Conservation (phyloP, 805 yeast genomes). For the Candida nanaspora region DNA sequence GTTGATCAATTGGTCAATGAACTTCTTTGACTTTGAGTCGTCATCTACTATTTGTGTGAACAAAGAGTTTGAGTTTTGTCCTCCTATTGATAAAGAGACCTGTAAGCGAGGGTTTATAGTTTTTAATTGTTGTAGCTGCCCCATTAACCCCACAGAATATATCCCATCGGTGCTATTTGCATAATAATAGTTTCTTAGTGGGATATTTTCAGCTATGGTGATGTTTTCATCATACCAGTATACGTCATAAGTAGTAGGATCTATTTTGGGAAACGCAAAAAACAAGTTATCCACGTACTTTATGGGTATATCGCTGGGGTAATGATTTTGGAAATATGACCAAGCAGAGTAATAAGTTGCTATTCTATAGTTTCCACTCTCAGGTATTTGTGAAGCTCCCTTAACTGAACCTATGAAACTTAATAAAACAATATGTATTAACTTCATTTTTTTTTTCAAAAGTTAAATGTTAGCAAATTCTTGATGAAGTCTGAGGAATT, state of each 20-base stretch:
- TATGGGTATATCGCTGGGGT: slow-evolving; percentile 56
- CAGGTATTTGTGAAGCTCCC: background rate
- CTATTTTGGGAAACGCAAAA: slow-evolving; percentile 69
- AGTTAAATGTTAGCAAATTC: too few species aligned
- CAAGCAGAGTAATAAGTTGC: slow-evolving; percentile 43
- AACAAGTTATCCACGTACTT: slow-evolving; percentile 55
- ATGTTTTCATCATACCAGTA: slow-evolving; percentile 57
- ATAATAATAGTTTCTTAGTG: slow-evolving; percentile 5
- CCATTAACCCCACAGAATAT: slow-evolving; percentile 18
- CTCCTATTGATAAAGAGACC: slow-evolving; percentile 76
- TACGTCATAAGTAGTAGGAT: slow-evolving; percentile 45
- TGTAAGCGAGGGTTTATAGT: slow-evolving; percentile 32
- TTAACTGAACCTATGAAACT: too few species aligned
- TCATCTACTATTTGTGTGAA: slow-evolving; percentile 26
- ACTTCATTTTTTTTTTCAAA: background rate
- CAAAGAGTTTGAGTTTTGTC: slow-evolving; percentile 46
- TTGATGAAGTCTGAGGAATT: too few species aligned
- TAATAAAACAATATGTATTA: background rate
- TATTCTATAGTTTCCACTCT: background rate
- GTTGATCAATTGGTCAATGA: slow-evolving; percentile 42
- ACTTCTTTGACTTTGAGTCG: slow-evolving; percentile 27
- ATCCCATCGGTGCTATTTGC: background rate
- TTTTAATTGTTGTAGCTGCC: slow-evolving; percentile 23
- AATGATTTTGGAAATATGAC: slow-evolving; percentile 60
- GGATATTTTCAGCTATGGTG: slow-evolving; percentile 36